Evolutionary conservation across 1,284 basidiomycete species (phyloP).

Genomic region (Trametes pubescens): DNA sequence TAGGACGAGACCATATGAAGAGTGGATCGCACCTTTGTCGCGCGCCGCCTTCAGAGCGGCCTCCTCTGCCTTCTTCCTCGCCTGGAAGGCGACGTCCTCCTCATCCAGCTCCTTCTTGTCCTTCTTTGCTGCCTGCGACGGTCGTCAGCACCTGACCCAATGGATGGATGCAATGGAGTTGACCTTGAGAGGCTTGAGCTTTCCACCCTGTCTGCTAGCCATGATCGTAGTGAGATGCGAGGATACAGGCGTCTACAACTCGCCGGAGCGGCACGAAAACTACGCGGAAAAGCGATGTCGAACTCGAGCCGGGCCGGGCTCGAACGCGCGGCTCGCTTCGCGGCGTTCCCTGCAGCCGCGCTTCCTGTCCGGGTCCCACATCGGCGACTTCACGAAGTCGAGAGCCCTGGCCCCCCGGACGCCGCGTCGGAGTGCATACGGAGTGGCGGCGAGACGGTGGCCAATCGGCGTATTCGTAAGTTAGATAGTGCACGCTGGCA

Average conservation of each 20-base stretch:
- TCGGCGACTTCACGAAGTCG: neutral
- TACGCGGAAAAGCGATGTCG: conserved; percentile 2
- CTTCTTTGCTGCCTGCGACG: conserved; percentile 75
- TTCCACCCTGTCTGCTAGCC: conserved; percentile 81
- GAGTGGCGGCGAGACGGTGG: neutral
- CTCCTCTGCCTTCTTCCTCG: conserved; percentile 75
- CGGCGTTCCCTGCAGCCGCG: neutral
- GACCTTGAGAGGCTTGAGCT: conserved; percentile 80
- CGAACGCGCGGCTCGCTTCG: conserved; percentile 11
- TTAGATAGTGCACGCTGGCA: neutral
- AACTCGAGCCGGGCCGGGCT: conserved; percentile 9
- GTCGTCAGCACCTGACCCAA: neutral
- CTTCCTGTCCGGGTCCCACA: neutral
- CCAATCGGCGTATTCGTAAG: neutral
- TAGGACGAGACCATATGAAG: neutral
- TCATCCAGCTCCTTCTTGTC: conserved; percentile 76
- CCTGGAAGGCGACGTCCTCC: conserved; percentile 75
- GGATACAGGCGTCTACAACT: conserved; percentile 7
- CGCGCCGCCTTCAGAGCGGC: conserved; percentile 72
- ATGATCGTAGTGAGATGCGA: conserved; percentile 46
- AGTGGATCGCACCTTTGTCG: conserved; percentile 63
- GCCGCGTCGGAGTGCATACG: neutral
- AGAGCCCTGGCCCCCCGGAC: neutral
- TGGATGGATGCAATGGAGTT: conserved; percentile 2
- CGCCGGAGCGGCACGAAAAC: neutral